A percentile compares a stretch with the other conserved stretches of the same genome.
Evolutionary conservation across 129 eudicot species (phyloP).

Genomic region (Cynara cardunculus): DNA sequence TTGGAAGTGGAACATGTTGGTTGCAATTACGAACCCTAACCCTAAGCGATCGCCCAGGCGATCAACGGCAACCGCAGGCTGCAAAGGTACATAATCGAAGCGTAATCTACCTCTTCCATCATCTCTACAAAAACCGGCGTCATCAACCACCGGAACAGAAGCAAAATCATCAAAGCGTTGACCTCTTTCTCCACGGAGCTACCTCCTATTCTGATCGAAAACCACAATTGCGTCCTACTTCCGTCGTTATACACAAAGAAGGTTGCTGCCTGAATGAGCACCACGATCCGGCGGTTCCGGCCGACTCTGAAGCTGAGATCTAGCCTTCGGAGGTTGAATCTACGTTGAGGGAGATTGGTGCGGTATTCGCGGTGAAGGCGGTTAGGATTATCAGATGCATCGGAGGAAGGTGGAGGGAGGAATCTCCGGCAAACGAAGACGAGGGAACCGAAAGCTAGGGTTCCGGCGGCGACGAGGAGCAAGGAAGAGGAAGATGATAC

Average conservation of each 20-base stretch:
- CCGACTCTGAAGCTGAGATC: constrained; percentile 29
- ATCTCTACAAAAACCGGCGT: constrained; percentile 14
- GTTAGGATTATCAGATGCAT: not conserved
- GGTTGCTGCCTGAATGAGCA: constrained; percentile 25
- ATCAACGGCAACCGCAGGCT: constrained; percentile 29
- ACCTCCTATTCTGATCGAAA: constrained; percentile 26
- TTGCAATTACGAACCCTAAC: constrained; percentile 15
- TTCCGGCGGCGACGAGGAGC: constrained; percentile 23
- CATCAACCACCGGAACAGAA: constrained; percentile 21
- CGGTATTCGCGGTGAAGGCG: constrained; percentile 29
- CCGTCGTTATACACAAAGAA: constrained; percentile 12
- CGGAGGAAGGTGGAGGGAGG: constrained; percentile 12
- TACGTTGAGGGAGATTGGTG: constrained; percentile 22
- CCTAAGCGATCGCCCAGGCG: constrained; percentile 16
- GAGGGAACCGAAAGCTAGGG: constrained; percentile 27
- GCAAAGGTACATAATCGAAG: constrained; percentile 20
- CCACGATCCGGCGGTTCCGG: constrained; percentile 28
- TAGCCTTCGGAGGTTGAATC: constrained; percentile 25
- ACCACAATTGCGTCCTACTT: constrained; percentile 19
- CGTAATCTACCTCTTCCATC: constrained; percentile 20
- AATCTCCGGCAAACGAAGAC: constrained; percentile 23
- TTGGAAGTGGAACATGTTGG: not conserved
- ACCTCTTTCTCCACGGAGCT: constrained; percentile 31
- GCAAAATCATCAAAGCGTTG: constrained; percentile 23
- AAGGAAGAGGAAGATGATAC: constrained; percentile 29